Percentiles rank a stretch among this genome's conserved stretches.
phyloP scores from a whole-genome alignment of 805 yeast species.

The Zygosaccharomyces rouxii region DNA sequence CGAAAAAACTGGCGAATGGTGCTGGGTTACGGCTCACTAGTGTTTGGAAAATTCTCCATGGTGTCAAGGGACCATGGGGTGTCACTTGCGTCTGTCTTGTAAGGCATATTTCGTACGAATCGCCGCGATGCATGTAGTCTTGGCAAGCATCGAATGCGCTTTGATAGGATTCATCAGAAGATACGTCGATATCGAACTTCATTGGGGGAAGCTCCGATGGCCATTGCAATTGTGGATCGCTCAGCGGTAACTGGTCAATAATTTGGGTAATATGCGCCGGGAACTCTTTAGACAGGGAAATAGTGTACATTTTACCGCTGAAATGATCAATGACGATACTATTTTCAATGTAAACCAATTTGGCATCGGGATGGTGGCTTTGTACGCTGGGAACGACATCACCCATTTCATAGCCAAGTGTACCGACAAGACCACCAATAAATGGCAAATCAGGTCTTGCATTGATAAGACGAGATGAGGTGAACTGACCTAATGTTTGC shows the following conservation, averaged over 20 bases:
- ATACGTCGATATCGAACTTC: slow-evolving; percentile 39
- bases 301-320: slow-evolving; percentile 44
- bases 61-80: slow-evolving; percentile 33
- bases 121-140: slow-evolving; percentile 65
- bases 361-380: slow-evolving; percentile 57
- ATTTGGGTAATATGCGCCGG: slow-evolving; percentile 15
- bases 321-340: slow-evolving; percentile 52
- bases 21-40: slow-evolving; percentile 77
- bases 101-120: slow-evolving; percentile 89
- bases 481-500: slow-evolving; percentile 26
- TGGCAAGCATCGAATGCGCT: slow-evolving; percentile 61
- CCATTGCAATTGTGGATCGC: slow-evolving; percentile 8
- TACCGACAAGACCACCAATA: slow-evolving; percentile 87
- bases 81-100: slow-evolving; percentile 68
- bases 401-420: slow-evolving; percentile 86
- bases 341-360: slow-evolving; percentile 65
- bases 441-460: slow-evolving; percentile 56
- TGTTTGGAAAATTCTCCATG: slow-evolving; percentile 80
- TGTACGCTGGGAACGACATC: slow-evolving; percentile 42
- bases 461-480: slow-evolving; percentile 15
- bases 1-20: slow-evolving; percentile 81
- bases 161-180: slow-evolving; percentile 51
- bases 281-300: slow-evolving; percentile 46
- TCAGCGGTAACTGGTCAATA: slow-evolving; percentile 6
- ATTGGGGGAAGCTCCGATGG: slow-evolving; percentile 19